Conservation (phyloP, 805 yeast species). For the Ogataea minuta region DNA sequence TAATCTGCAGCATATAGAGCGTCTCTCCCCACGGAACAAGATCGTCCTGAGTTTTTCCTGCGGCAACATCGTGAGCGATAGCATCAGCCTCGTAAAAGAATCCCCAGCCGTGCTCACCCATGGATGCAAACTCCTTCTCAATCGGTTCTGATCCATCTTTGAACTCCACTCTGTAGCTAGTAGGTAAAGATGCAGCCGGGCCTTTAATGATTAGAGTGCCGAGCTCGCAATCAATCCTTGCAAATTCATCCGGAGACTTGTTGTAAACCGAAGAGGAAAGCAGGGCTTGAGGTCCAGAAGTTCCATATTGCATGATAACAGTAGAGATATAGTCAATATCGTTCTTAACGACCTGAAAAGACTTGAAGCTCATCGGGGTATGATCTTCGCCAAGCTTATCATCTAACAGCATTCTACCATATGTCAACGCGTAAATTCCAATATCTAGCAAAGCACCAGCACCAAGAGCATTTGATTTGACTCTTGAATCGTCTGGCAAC, state of each 20-base stretch:
- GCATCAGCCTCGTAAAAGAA: constrained; percentile 56
- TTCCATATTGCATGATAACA: constrained; percentile 31
- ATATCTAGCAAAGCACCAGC: constrained; percentile 56
- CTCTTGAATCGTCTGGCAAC: constrained; percentile 35
- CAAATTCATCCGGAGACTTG: constrained; percentile 8
- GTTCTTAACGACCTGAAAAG: constrained; percentile 38
- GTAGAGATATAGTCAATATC: constrained; percentile 41
- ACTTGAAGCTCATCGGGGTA: constrained; percentile 26
- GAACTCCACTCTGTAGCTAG: constrained; percentile 32
- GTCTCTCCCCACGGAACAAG: constrained; percentile 46
- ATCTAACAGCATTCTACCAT: constrained; percentile 40
- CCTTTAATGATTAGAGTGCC: constrained; percentile 19
- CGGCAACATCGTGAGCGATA: constrained; percentile 43
- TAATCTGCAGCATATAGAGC: constrained; percentile 41
- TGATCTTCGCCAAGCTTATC: constrained; percentile 32
- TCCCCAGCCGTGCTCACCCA: constrained; percentile 35
- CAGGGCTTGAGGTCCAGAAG: constrained; percentile 40
- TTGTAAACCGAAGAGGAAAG: constrained; percentile 27
- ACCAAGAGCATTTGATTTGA: constrained; percentile 44
- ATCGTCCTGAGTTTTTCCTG: constrained; percentile 38
- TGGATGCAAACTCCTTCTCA: constrained; percentile 32
- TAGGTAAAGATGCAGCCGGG: constrained; percentile 20
- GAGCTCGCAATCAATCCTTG: constrained; percentile 17
- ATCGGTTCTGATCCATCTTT: constrained; percentile 23
- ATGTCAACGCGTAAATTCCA: constrained; percentile 24